phyloP scores from a whole-genome alignment of 768 basidiomycete species.

The Mrakia hoshinonis region DNA sequence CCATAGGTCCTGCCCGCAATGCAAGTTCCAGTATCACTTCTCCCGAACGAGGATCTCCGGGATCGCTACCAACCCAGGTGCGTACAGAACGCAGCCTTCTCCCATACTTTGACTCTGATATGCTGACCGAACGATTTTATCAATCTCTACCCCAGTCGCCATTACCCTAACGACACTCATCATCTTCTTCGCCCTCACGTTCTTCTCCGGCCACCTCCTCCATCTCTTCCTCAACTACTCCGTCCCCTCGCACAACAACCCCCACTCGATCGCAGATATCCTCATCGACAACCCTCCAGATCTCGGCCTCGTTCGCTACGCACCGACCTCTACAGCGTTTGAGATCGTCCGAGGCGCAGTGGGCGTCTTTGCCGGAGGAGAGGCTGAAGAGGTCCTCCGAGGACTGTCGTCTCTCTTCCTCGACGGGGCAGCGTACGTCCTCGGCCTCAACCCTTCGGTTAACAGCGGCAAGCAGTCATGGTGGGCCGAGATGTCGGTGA shows the following conservation, averaged over 20 bases:
- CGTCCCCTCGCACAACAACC: not conserved
- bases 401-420: not conserved
- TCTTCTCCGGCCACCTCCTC: constrained; percentile 9
- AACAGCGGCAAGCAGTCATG: not conserved
- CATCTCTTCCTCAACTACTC: constrained; percentile 6
- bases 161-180: not conserved
- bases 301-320: constrained; percentile 5
- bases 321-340: constrained; percentile 3
- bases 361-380: constrained; percentile 13
- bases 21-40: constrained; percentile 19
- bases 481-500: not conserved
- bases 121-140: not conserved
- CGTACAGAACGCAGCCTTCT: not conserved
- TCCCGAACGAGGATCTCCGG: constrained; percentile 19
- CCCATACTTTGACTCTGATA: not conserved
- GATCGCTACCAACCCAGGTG: constrained; percentile 18
- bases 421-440: not conserved
- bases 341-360: constrained; percentile 20
- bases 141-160: not conserved
- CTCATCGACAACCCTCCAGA: constrained; percentile 15
- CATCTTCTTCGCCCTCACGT: constrained; percentile 15
- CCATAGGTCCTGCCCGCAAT: constrained; percentile 13
- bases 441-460: not conserved
- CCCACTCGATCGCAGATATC: constrained; percentile 7
- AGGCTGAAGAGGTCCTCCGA: constrained; percentile 11